Percentiles rank a stretch among this genome's conserved stretches.
Evolutionary conservation across 2,329 filamentous ascomycete genomes (phyloP).

Genomic region (Aspergillus sp.): DNA sequence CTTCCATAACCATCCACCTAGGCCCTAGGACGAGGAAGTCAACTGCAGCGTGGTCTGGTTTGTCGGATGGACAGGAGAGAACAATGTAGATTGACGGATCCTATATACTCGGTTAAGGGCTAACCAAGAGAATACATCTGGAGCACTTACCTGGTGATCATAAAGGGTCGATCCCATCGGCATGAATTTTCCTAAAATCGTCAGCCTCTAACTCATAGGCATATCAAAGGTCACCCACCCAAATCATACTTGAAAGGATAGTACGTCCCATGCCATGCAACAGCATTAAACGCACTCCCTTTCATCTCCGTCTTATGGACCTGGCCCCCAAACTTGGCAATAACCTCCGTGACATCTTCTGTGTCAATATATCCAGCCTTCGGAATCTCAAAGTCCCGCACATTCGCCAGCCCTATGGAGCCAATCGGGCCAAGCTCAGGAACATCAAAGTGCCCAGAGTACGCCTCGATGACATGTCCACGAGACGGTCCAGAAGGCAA

Average conservation of each 20-base stretch:
- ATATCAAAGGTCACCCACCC: not conserved
- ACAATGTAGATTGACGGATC: constrained; percentile 7
- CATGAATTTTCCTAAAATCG: constrained; percentile 4
- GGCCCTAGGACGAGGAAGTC: constrained; percentile 4
- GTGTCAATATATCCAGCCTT: constrained; percentile 1
- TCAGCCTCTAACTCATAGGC: not conserved
- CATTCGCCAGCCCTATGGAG: not conserved
- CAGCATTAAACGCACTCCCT: constrained; percentile 6
- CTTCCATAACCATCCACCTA: constrained; percentile 9
- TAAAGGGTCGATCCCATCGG: constrained; percentile 7
- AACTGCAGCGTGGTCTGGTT: constrained; percentile 4
- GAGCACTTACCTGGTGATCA: constrained; percentile 2
- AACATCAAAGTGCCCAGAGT: constrained; percentile 4
- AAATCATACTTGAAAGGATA: constrained; percentile 10
- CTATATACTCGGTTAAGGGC: not conserved
- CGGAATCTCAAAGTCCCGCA: constrained; percentile 5
- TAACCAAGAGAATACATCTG: not conserved
- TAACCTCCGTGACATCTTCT: not conserved
- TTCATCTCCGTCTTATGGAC: constrained; percentile 2
- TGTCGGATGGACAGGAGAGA: constrained; percentile 3
- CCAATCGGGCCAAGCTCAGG: constrained; percentile 7
- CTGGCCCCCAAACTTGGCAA: constrained; percentile 5
- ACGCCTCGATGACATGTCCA: constrained; percentile 7
- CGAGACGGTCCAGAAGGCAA: constrained; percentile 1
- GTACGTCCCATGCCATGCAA: constrained; percentile 7